Conservation (phyloP, 2,329 filamentous ascomycete species). For the Chaetomium strumarium region DNA sequence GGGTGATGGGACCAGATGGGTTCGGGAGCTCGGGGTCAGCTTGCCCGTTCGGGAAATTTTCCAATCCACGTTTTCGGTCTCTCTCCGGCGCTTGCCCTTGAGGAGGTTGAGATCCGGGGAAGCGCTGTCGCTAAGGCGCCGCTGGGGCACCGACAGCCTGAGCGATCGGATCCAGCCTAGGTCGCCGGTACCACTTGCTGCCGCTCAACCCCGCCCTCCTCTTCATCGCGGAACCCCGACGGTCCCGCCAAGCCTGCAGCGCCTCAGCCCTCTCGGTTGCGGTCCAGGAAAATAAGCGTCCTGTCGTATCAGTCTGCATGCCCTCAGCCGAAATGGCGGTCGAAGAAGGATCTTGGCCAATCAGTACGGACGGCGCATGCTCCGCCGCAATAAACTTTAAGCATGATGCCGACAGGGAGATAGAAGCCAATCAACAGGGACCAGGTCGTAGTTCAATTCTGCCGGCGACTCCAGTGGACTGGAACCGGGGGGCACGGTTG, state of each 20-base stretch:
- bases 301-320: slow-evolving; percentile 13
- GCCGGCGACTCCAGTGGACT: slow-evolving; percentile 10
- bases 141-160: slow-evolving; percentile 5
- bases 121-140: background rate
- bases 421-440: slow-evolving; percentile 8
- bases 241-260: background rate
- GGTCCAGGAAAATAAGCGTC: slow-evolving; percentile 7
- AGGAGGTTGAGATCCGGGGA: slow-evolving; percentile 3
- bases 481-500: slow-evolving; percentile 1
- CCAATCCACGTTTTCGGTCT: no score
- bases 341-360: slow-evolving; percentile 10
- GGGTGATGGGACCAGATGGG: no score
- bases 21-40: no score
- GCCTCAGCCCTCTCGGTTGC: slow-evolving; percentile 6
- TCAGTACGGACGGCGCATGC: background rate
- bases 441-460: background rate
- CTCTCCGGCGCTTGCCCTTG: background rate
- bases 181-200: no score
- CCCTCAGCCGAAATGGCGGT: slow-evolving; percentile 16
- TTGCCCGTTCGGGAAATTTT: no score
- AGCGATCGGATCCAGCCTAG: background rate
- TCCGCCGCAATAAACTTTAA: slow-evolving; percentile 11
- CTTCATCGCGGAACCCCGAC: no score
- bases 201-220: background rate
- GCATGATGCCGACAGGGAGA: slow-evolving; percentile 1